Conservation (phyloP, 306 rosid genomes). For the Pyrus communis region DNA sequence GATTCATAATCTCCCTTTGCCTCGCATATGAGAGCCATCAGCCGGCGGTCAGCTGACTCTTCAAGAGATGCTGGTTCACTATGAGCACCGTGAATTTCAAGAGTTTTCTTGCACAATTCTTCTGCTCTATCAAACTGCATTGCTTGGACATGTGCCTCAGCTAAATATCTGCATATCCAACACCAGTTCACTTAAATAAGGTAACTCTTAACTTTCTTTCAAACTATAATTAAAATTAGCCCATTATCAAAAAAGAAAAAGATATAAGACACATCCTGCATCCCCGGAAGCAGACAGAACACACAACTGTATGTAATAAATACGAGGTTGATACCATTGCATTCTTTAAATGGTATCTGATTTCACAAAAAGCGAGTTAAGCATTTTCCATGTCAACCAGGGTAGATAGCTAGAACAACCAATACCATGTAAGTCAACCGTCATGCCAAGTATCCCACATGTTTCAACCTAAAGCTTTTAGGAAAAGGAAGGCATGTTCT, state of each 20-base stretch:
- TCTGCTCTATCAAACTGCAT: slow-evolving; percentile 98
- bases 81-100: slow-evolving; percentile 83
- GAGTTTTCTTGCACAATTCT: slow-evolving; percentile 75
- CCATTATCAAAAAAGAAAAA: background rate
- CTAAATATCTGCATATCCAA: slow-evolving; percentile 60
- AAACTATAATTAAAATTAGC: background rate
- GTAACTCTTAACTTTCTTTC: background rate
- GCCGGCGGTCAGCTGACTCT: slow-evolving; percentile 92
- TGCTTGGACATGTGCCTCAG: slow-evolving; percentile 98
- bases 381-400: background rate
- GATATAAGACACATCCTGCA: background rate
- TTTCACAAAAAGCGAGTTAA: background rate
- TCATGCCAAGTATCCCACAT: background rate
- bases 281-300: background rate
- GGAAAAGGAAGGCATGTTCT: background rate
- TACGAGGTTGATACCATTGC: background rate
- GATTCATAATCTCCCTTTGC: slow-evolving; percentile 85
- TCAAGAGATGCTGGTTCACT: slow-evolving; percentile 98
- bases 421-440: background rate
- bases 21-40: slow-evolving; percentile 86
- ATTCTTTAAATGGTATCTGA: background rate
- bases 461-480: background rate
- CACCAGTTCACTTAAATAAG: background rate
- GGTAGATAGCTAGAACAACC: background rate
- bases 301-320: background rate